A percentile compares a stretch with the other conserved stretches of the same genome.
Evolutionary conservation across 2,329 filamentous ascomycete species (phyloP).

Genomic region (Bimuria novae-zelandiae): DNA sequence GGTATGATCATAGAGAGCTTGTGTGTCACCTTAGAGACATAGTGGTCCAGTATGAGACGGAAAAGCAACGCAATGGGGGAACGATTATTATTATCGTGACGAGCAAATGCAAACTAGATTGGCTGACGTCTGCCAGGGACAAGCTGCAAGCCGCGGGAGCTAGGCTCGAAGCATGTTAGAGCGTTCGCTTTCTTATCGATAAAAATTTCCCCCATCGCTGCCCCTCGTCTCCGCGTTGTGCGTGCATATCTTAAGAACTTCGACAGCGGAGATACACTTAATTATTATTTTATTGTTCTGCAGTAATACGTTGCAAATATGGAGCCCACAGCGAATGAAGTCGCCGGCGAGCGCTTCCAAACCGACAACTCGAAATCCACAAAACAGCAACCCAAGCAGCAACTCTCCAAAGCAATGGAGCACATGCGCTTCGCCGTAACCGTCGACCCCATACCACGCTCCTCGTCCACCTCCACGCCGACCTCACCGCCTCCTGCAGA

Average conservation of each 20-base stretch:
- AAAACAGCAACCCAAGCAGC: constrained; percentile 46
- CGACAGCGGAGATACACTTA: neutral
- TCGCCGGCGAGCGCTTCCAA: constrained; percentile 28
- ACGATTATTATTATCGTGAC: constrained; percentile 6
- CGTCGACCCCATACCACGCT: constrained; percentile 39
- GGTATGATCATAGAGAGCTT: neutral
- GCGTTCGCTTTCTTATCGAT: constrained; percentile 24
- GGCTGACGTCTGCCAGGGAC: constrained; percentile 30
- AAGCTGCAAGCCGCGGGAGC: constrained; percentile 5
- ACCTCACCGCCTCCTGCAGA: constrained; percentile 9
- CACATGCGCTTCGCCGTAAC: constrained; percentile 57
- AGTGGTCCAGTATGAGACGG: constrained; percentile 4
- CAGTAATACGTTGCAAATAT: constrained; percentile 11
- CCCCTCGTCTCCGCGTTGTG: constrained; percentile 14
- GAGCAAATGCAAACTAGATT: constrained; percentile 28
- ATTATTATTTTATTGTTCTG: neutral
- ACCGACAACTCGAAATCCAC: constrained; percentile 38
- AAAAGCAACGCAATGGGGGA: neutral
- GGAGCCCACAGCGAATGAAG: constrained; percentile 20
- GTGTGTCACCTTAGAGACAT: constrained; percentile 24
- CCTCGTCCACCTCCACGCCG: constrained; percentile 18
- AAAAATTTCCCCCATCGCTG: constrained; percentile 4
- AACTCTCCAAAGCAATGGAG: constrained; percentile 58
- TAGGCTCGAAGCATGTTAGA: constrained; percentile 12
- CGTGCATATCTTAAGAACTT: neutral